These are phyloP conservation scores for Rhododendron simsii DNA, from an alignment of 148 eudicot species.

Conservation along the genomic window DNA sequence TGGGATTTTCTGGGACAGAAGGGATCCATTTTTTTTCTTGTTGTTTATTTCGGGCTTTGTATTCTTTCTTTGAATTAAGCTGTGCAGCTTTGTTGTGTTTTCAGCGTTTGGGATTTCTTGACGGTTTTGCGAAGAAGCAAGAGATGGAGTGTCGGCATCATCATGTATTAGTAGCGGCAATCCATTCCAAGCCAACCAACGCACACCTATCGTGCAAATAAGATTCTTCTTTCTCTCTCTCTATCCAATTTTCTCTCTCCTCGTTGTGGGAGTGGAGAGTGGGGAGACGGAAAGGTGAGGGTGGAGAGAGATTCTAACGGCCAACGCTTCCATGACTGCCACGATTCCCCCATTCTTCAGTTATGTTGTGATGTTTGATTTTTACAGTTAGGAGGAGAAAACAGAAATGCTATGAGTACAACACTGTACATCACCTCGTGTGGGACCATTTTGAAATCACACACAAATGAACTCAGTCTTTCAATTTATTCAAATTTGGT, in stretches of 20 bases:
- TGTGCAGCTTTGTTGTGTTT: not conserved
- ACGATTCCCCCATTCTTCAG: not conserved
- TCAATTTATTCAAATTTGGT: no score
- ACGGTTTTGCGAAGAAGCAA: not conserved
- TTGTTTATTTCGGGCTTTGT: not conserved
- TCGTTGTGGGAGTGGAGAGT: not conserved
- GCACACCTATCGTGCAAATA: not conserved
- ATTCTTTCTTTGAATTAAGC: not conserved
- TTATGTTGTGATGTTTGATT: not conserved
- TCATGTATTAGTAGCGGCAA: not conserved
- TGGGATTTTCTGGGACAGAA: not conserved
- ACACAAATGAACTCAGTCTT: no score
- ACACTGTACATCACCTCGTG: no score
- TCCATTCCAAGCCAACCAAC: conserved; percentile 5
- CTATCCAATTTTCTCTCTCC: conserved; percentile 7
- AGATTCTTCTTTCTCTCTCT: conserved; percentile 1
- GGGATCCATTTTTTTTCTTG: not conserved
- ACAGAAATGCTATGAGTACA: no score
- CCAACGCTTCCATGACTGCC: not conserved
- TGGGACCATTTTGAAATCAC: no score
- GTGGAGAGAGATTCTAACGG: conserved; percentile 9
- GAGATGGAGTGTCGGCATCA: conserved; percentile 12
- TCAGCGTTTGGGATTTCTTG: not conserved
- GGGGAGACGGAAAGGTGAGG: conserved; percentile 1
- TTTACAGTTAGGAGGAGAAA: no score